Conservation (phyloP, 805 yeast genomes). For the Candida jianshihensis region DNA sequence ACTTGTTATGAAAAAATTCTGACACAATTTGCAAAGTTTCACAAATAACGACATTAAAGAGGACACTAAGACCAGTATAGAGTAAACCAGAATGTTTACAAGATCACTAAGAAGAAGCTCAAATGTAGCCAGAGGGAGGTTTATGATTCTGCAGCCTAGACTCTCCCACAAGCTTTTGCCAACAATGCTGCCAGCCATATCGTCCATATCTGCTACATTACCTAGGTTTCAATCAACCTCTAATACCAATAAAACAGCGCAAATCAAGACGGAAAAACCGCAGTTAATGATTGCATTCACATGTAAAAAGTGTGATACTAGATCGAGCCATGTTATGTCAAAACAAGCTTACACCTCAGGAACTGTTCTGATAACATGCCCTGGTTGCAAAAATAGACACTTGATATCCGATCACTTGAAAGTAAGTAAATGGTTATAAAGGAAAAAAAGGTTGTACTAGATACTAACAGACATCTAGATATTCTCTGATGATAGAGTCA, state of each 20-base stretch:
- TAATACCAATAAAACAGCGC: constrained; percentile 10
- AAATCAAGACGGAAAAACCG: constrained; percentile 62
- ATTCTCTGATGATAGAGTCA: constrained; percentile 70
- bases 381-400: constrained; percentile 83
- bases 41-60: too few species aligned
- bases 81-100: too few species aligned
- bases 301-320: constrained; percentile 75
- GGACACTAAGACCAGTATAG: too few species aligned
- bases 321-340: constrained; percentile 86
- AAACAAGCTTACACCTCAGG: constrained; percentile 88
- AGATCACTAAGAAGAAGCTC: neutral
- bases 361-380: constrained; percentile 85
- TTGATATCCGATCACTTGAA: constrained; percentile 83
- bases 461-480: too few species aligned
- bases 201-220: neutral
- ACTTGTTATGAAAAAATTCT: too few species aligned
- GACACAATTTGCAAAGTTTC: too few species aligned
- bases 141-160: too few species aligned
- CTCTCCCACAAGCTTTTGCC: too few species aligned
- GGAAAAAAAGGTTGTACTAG: too few species aligned
- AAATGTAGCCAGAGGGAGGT: neutral
- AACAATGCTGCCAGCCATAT: neutral
- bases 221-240: constrained; percentile 13
- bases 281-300: constrained; percentile 85
- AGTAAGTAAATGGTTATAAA: constrained; percentile 22